Evolutionary conservation across 2,329 filamentous ascomycete genomes (phyloP), one percentile per base, ranked within the genome.

Genomic region (Spiromastix sp.): DNA sequence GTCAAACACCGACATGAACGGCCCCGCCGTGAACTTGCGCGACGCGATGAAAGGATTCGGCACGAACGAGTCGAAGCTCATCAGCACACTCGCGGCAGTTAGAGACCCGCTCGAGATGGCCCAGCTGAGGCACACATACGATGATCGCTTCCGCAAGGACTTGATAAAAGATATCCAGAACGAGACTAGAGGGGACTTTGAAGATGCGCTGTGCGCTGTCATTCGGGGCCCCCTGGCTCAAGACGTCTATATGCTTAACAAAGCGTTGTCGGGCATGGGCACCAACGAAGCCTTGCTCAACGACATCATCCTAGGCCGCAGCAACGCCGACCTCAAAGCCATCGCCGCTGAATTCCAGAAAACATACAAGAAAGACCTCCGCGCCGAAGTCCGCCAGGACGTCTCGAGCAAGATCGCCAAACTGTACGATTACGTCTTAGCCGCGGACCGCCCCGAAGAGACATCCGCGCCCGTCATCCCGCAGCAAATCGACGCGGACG

Each of bases 1-100:
- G n/a, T n/a, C n/a, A n/a, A n/a, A n/a, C n/a, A n/a, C n/a, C n/a
- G 78, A 93, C 44, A 79, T 76, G 31, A 69, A 64, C 3, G 63
- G 67, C 9, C 78, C 91, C 47, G 81, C 85, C 0, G 74, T 85
- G 38, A 73, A 68, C 3, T 66, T 93, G 15, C 76, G 85, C 35
- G 72, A 72, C 47, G 85, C 89, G 2, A 94, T 95, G 85, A 94
- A 93, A 59, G 86, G 86, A 0, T 84, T 94, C 42, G 89, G 87
- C 21, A 95, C 87, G 0, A 77, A 96, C 50, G 87, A 95, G 57
- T 80, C 77, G 49, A 59, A 72, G 0, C 64, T 96, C 11, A 87
- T 93, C 43, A 64, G 67, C 2, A 64, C 79, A 3, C 65, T 96
- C 6, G 64, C 80, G 2, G 73, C 70, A 46, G 79, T 86, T 43